Evolutionary conservation across 495 filamentous ascomycete species (phyloP), one percentile per base, ranked within the genome.

Genomic region (Trichodelitschia bisporula): DNA sequence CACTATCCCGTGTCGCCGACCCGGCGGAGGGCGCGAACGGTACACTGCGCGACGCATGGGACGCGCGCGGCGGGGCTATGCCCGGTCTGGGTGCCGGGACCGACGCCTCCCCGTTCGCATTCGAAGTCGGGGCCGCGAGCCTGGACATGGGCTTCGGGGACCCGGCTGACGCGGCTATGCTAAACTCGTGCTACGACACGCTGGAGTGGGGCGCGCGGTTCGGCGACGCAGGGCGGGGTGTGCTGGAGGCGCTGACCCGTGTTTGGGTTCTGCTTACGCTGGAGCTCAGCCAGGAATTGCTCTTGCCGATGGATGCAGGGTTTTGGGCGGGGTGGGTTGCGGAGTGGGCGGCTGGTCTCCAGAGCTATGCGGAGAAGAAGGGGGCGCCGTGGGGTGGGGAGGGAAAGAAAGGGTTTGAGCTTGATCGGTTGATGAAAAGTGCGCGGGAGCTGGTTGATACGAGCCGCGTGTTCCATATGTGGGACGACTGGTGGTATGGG

Each of bases 91-190:
- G 77, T 28, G 67, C 69, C 8, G 77, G 68, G n/a, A 76, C 78
- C 41, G 86, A 93, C 45, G 86, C 78, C 41, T 73, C 84, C 18
- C 67, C 83, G 19, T 97, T 92, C 49, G 84, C 92, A 47, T 68
- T 84, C 40, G 75, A 93, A 15, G 83, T 78, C n/a, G 86, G 86
- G 25, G 78, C 72, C 3, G 82, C 77, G 4, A 83, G 76, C 12
- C 58, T 95, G 31, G 86, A 95, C 47, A 66, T 97, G 39, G 62
- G 67, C 21, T 97, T 97, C 40, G 45, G 50, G 23, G 78, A 75
- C 12, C 35, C 37, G 9, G 53, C 59, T 12, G 44, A 58, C 28
- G 43, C 37, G 14, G 82, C 59, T 46, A 80, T 84, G 2, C 70
- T 72, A 32, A 69, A 80, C 48, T 80, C 73, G 36, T 86, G 75